These are phyloP conservation scores for Cercophora newfieldiana DNA, from an alignment of 495 filamentous ascomycete genomes.

Conservation along the genomic window DNA sequence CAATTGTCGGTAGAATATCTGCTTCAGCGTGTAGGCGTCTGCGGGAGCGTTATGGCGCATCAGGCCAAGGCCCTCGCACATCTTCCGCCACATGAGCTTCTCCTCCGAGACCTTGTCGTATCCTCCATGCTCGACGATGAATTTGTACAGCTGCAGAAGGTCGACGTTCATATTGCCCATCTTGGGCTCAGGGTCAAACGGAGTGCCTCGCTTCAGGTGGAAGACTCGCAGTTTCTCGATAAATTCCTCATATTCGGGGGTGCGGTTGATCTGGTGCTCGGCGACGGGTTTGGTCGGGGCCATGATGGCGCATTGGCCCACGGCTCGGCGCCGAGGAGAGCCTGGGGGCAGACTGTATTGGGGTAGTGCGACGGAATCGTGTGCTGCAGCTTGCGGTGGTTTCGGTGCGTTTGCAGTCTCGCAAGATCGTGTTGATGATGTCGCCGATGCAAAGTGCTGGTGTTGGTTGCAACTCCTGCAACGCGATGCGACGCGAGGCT, in stretches of 20 bases:
- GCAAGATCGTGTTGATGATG: not conserved
- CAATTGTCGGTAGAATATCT: slow-evolving; percentile 79
- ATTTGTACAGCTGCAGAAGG: slow-evolving; percentile 67
- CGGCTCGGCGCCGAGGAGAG: slow-evolving; percentile 22
- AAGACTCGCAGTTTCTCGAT: slow-evolving; percentile 64
- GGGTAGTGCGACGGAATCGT: not conserved
- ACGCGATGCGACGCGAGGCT: slow-evolving; percentile 27
- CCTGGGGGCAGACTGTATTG: too few relatives aligned
- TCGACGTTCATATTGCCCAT: slow-evolving; percentile 71
- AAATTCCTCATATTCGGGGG: slow-evolving; percentile 67
- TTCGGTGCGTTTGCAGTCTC: not conserved
- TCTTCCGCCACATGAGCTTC: slow-evolving; percentile 74
- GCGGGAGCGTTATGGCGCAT: slow-evolving; percentile 64
- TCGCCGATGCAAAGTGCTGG: not conserved
- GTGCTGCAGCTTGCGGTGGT: not conserved
- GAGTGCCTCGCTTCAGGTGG: slow-evolving; percentile 69
- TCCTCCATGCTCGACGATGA: slow-evolving; percentile 68
- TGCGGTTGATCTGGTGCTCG: slow-evolving; percentile 48
- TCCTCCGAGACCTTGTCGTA: slow-evolving; percentile 80
- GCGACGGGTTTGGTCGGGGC: slow-evolving; percentile 36
- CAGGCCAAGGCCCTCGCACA: slow-evolving; percentile 65
- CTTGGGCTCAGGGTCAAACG: slow-evolving; percentile 70
- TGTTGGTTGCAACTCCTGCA: not conserved
- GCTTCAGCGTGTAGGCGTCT: slow-evolving; percentile 74
- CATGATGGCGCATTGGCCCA: slow-evolving; percentile 34